Conservation (phyloP, 228 moss, liverwort and hornwort genomes). For the Sphagnum fallax region DNA sequence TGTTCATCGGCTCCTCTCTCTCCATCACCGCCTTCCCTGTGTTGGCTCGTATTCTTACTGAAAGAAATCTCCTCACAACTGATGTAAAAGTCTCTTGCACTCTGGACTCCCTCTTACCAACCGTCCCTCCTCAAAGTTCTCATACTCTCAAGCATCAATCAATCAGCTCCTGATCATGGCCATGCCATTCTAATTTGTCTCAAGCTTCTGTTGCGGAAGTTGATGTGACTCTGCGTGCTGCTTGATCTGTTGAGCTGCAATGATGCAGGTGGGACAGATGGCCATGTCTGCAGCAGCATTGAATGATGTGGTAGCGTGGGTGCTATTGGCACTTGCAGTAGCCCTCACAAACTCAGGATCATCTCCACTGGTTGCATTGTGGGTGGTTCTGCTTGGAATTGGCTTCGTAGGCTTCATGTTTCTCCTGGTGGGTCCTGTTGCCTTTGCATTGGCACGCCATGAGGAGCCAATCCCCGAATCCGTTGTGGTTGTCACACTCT, state of each 20-base stretch:
- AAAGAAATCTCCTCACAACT: conserved; percentile 60
- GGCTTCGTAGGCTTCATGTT: conserved; percentile 57
- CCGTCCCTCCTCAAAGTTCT: too few relatives aligned
- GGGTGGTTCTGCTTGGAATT: conserved; percentile 45
- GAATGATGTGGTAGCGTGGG: conserved; percentile 78
- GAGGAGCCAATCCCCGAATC: conserved; percentile 41
- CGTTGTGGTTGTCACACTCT: conserved; percentile 34
- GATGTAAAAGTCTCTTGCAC: conserved; percentile 28
- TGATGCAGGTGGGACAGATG: conserved; percentile 58
- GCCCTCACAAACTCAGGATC: conserved; percentile 55
- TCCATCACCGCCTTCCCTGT: conserved; percentile 83
- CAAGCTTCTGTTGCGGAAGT: too few relatives aligned
- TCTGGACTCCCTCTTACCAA: too few relatives aligned
- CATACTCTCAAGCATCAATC: too few relatives aligned
- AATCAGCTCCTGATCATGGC: too few relatives aligned
- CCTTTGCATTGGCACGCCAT: conserved; percentile 30
- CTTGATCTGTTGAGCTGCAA: too few relatives aligned
- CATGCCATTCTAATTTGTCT: too few relatives aligned
- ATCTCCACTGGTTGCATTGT: conserved; percentile 46
- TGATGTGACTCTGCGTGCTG: too few relatives aligned
- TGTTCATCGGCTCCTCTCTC: conserved; percentile 65
- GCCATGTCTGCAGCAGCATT: conserved; percentile 82
- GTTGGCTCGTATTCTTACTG: conserved; percentile 71
- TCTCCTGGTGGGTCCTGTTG: conserved; percentile 45
- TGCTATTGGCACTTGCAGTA: conserved; percentile 66